Evolutionary conservation across 305 asterid species (phyloP).

Genomic region (Plantago coronopus): DNA sequence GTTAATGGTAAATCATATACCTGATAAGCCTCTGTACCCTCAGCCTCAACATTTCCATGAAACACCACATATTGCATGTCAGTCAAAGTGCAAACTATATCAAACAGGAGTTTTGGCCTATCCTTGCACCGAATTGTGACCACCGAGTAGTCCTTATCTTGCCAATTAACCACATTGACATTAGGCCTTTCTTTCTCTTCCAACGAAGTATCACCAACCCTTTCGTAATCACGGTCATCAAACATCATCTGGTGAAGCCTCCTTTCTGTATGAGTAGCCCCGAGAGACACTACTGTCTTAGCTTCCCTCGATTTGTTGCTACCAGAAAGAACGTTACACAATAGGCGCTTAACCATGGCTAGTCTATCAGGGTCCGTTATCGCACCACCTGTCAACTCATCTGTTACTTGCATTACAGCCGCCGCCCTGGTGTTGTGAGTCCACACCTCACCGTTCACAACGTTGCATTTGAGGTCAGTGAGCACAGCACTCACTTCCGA

Average conservation of each 20-base stretch:
- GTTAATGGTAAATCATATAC: constrained; percentile 28
- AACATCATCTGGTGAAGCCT: constrained; percentile 96
- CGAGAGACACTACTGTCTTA: constrained; percentile 62
- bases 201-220: constrained; percentile 32
- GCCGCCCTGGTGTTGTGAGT: constrained; percentile 97
- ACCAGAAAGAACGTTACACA: constrained; percentile 78
- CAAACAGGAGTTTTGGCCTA: constrained; percentile 86
- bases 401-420: constrained; percentile 87
- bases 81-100: constrained; percentile 79
- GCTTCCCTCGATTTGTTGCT: constrained; percentile 70
- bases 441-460: constrained; percentile 93
- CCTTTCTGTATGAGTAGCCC: constrained; percentile 68
- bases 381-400: constrained; percentile 60
- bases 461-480: constrained; percentile 79
- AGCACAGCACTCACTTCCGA: constrained; percentile 95
- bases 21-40: constrained; percentile 82
- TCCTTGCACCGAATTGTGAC: constrained; percentile 81
- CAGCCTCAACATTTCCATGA: constrained; percentile 83
- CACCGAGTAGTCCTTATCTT: constrained; percentile 78
- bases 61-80: constrained; percentile 96
- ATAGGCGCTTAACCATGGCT: constrained; percentile 49
- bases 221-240: constrained; percentile 81
- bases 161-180: constrained; percentile 85
- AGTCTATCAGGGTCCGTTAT: constrained; percentile 56
- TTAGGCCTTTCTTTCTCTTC: constrained; percentile 61